These are phyloP conservation scores for Eucalyptus melliodora DNA, from an alignment of 345 rosid species.

Conservation along the genomic window DNA sequence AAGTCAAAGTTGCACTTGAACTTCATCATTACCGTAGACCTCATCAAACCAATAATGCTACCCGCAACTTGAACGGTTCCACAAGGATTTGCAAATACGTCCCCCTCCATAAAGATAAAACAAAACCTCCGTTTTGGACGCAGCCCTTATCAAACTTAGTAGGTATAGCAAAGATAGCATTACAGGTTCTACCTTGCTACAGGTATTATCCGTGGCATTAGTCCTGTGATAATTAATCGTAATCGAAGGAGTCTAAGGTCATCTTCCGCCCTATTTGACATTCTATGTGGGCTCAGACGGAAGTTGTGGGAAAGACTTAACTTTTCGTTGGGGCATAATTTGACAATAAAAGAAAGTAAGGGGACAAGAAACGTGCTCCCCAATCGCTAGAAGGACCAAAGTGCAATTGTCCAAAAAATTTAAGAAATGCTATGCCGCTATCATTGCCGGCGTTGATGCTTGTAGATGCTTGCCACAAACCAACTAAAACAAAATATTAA, in stretches of 20 bases:
- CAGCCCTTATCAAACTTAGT: not conserved
- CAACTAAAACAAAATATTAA: not conserved
- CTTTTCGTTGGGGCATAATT: not conserved
- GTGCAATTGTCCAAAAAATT: not conserved
- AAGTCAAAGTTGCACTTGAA: not conserved
- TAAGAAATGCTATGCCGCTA: not conserved
- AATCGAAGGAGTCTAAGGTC: not conserved
- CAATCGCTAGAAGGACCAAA: not conserved
- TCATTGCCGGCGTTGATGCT: not conserved
- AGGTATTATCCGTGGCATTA: not conserved
- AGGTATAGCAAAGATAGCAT: not conserved
- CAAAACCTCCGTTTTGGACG: rapidly evolving
- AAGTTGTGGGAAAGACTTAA: not conserved
- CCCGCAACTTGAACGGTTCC: not conserved
- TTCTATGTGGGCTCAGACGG: not conserved
- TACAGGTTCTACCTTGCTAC: not conserved
- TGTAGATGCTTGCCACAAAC: not conserved
- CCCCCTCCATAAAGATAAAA: not conserved
- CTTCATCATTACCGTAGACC: not conserved
- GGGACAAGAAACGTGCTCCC: not conserved
- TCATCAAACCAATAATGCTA: not conserved
- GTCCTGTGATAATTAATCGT: not conserved
- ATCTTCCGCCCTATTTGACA: not conserved
- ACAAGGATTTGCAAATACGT: not conserved
- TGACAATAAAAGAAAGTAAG: not conserved